Base-by-base conservation (phyloP, 768 basidiomycete species). In the Rhodotorula diobovata region DNA sequence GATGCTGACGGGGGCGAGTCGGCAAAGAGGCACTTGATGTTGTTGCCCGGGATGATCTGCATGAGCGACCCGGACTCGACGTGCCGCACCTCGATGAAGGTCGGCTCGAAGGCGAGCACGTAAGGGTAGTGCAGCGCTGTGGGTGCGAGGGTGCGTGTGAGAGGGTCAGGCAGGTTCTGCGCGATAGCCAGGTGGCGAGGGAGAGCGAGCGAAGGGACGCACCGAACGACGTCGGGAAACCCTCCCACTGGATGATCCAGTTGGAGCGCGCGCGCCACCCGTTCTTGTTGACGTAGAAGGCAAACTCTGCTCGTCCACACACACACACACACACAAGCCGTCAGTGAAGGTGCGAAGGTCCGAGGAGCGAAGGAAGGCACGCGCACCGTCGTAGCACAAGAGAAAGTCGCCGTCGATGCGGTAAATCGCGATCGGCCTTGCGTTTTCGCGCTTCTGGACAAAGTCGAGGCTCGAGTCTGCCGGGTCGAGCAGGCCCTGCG, bases 221-320 rank as follows among this genome's bases (percentile, higher is more conserved):
- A 96, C 95, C 96, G 78, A 99, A 98, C 48, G 90, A 89, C 11
- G 91, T 91, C 0, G 96, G 96, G 55, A 84, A 84, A 16, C 96
- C 96, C 81, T 98, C 95, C 96, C 96, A 99, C 73, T 90, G 85
- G 23, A 98, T 91, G 85, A 94, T 91, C 84, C 97, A 98, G 67
- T 91, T 88, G 72, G 87, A 89, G 63, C 91, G 84, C 60, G 94
- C 91, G 71, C 93, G 84, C 83, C 92, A 90, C 5, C 96, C 96
- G 72, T 88, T 94, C 83, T 91, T 92, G 81, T 98, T 95, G 74
- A 99, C 93, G 80, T 97, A 98, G 80, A 99, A 98, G 0, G 96
- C 96, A 79, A 97, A 99, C 82, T 98, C 96, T 96, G 76, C 46
- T 68, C n/a, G 41, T 15, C 41, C 14, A 15, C 6, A 18, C 12